A percentile compares a stretch with the other conserved stretches of the same genome.
Conservation (phyloP, 345 rosid genomes). For the Murraya paniculata region DNA sequence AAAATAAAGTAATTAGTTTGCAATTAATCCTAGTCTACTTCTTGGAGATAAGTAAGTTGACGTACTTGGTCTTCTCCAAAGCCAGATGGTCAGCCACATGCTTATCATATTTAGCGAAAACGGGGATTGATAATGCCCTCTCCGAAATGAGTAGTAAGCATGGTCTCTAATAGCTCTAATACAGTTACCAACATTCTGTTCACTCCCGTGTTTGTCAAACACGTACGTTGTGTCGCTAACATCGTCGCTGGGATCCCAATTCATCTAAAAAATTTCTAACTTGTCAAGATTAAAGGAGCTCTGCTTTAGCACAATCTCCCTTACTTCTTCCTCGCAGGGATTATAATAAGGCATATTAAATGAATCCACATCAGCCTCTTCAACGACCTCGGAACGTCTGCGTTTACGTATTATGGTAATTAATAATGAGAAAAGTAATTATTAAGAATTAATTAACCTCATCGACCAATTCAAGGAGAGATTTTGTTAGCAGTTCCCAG, state of each 20-base stretch:
- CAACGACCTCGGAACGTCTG: too few species aligned
- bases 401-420: too few species aligned
- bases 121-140: slow-evolving; percentile 1
- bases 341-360: background rate
- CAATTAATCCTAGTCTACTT: too few species aligned
- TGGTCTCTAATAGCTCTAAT: slow-evolving; percentile 8
- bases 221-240: background rate
- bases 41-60: slow-evolving; percentile 4
- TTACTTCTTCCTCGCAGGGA: background rate
- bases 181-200: background rate
- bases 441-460: slow-evolving; percentile 22
- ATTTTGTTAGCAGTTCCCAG: slow-evolving; percentile 27
- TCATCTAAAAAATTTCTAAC: background rate
- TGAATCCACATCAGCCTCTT: background rate
- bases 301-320: background rate
- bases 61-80: slow-evolving; percentile 3
- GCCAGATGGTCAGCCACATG: slow-evolving; percentile 10
- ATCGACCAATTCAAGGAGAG: slow-evolving; percentile 30
- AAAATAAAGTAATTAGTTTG: too few species aligned
- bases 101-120: slow-evolving; percentile 10
- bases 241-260: background rate
- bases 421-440: too few species aligned
- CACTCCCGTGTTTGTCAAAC: background rate
- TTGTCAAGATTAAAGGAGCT: background rate
- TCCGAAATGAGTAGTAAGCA: slow-evolving; percentile 21